Evolutionary conservation across 805 yeast species (phyloP), one percentile per base, ranked within the genome.

Genomic region (Komagataella phaffii): DNA sequence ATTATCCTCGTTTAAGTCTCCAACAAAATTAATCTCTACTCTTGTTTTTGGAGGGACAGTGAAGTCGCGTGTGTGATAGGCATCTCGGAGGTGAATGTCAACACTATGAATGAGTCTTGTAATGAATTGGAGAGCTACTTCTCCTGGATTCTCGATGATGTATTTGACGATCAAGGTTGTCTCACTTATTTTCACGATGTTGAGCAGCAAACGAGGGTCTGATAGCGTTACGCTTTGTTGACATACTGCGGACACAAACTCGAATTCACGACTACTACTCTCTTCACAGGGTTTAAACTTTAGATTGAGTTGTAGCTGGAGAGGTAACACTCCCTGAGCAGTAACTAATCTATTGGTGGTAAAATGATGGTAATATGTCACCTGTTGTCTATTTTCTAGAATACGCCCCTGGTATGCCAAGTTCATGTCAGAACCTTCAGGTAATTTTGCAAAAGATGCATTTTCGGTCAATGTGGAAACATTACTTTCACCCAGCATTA

Each of bases 111-210:
- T 50, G 17, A 65, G 52, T 6, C 66, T 52, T 1, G 63, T 59
- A 23, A 64, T 58, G 54, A 85, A 88, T 8, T 80, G 79, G 56
- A 88, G 79, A 2, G 83, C 74, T 47, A 83, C 70, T 2, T 84
- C 72, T 0, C 95, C 83, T 12, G 95, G 89, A 59, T 87, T 87
- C 60, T 87, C 95, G 49, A 87, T 59, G 50, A 73, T 70, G 60
- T 77, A 86, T 12, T 60, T 68, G 47, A 79, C 61, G 46, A 60
- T 63, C 30, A 56, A 59, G 36, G 55, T 17, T 10, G 55, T 54
- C 36, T 57, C 57, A 47, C 59, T 53, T 1, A 54, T 56, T 45
- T 53, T 61, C 12, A 45, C 43, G 3, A 70, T 60, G n/a, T 63
- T 65, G 3, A 83, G 69, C 36, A 85, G 62, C 2, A 82, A 80